Evolutionary conservation across 108 stramenopile genomes (phyloP), one percentile per base, ranked within the genome.

Genomic region (Poteriospumella lacustris): DNA sequence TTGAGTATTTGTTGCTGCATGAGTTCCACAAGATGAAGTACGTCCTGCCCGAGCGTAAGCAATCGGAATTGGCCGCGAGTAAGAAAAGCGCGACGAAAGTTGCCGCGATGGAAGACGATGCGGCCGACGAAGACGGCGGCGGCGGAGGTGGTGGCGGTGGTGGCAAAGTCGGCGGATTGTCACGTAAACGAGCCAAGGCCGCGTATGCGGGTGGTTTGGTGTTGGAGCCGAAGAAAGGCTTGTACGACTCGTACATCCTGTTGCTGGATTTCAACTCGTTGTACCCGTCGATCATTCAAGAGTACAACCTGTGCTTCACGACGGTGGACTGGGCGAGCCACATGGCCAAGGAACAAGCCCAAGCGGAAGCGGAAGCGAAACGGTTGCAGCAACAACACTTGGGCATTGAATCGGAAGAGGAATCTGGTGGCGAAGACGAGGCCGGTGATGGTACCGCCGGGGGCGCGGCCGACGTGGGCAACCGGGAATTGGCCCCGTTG

Each of bases 251-350:
- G 40, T 97, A 93, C 86, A 96, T 99, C 80, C 91, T 99, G 33
- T 81, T 99, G 43, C 79, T 99, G 58, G 98, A 99, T 87, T 99
- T 99, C 91, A 97, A 97, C 89, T 92, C 91, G 81, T 87, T 99
- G 68, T 99, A 99, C 80, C 98, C 98, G 0, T 94, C 92, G 26
- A 89, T 99, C 64, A 97, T 99, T 70, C 98, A 99, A 87, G 98
- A 99, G 89, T 99, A 97, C 91, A 97, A 99, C 84, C 85, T 99
- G 73, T 99, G 98, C 87, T 97, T 96, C 78, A 99, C 98, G 39
- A 99, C 98, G 12, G 85, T 99, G 80, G 92, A 96, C 67, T 97
- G 96, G 95, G 76, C 92, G 3, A 76, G 77, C 29, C 52, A 42
- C 86, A 70, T 64, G 70, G 15, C 12, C 9, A 67, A 33, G 9